Evolutionary conservation across 495 filamentous ascomycete species (phyloP).

Genomic region (Penicillium robsamsonii): DNA sequence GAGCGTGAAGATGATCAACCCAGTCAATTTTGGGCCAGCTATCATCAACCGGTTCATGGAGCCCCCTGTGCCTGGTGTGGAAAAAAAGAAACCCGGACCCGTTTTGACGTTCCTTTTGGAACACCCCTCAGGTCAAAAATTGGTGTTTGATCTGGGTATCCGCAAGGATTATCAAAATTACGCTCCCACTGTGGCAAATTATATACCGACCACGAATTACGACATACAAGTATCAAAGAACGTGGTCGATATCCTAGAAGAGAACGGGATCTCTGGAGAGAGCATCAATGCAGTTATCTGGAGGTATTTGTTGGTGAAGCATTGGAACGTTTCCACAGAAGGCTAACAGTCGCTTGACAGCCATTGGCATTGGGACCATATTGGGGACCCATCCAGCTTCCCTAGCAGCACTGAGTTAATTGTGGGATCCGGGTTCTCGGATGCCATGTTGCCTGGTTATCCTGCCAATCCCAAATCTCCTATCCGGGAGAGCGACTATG

Average conservation of each 20-base stretch:
- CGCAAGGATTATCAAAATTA: conserved; percentile 3
- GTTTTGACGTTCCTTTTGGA: conserved; percentile 24
- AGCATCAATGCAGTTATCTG: conserved; percentile 6
- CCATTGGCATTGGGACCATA: conserved; percentile 59
- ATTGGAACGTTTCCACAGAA: neutral
- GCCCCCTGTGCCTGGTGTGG: conserved; percentile 20
- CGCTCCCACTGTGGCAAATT: neutral
- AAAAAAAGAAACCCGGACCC: conserved; percentile 17
- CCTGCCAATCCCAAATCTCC: conserved; percentile 36
- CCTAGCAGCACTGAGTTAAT: conserved; percentile 44
- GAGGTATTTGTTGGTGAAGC: neutral
- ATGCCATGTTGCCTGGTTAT: conserved; percentile 42
- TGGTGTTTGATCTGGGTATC: conserved; percentile 10
- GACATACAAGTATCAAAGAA: neutral
- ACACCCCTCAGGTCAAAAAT: conserved; percentile 18
- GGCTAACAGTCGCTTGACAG: conserved; percentile 22
- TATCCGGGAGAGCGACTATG: conserved; percentile 47
- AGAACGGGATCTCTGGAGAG: neutral
- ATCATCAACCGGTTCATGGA: conserved; percentile 23
- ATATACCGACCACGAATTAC: neutral
- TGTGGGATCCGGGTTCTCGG: conserved; percentile 52
- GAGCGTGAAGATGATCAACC: conserved; percentile 22
- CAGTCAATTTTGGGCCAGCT: conserved; percentile 24
- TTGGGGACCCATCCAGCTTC: conserved; percentile 50
- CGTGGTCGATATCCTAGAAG: neutral